Evolutionary conservation across 495 filamentous ascomycete species (phyloP).

Genomic region (Hyaloscypha variabilis): DNA sequence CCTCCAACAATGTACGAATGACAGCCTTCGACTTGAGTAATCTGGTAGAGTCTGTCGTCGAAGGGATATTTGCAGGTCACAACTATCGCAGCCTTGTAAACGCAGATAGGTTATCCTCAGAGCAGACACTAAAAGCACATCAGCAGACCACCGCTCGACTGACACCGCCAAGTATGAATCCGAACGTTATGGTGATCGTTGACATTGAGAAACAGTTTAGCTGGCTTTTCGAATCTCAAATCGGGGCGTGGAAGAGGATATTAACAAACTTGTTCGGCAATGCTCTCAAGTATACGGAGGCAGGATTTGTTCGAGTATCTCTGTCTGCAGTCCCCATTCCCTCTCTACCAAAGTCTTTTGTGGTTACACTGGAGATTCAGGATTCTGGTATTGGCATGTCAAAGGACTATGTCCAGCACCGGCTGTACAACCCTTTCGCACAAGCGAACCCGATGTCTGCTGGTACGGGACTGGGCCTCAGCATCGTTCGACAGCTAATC

Average conservation of each 20-base stretch:
- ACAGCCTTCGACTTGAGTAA: constrained; percentile 8
- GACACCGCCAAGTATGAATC: constrained; percentile 15
- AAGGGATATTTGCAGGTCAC: constrained; percentile 42
- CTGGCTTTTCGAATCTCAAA: constrained; percentile 30
- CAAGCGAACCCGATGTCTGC: constrained; percentile 68
- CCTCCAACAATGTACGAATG: not conserved
- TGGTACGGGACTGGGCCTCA: constrained; percentile 68
- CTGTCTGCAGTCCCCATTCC: not conserved
- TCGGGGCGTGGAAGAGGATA: constrained; percentile 62
- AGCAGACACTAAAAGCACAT: not conserved
- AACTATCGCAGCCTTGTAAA: not conserved
- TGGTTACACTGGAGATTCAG: constrained; percentile 15
- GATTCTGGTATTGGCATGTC: constrained; percentile 56
- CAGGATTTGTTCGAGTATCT: constrained; percentile 56
- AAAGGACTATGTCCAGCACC: constrained; percentile 53
- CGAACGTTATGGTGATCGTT: constrained; percentile 28
- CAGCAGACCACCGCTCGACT: not conserved
- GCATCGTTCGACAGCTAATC: constrained; percentile 66
- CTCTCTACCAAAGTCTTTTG: not conserved
- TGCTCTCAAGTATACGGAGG: constrained; percentile 73
- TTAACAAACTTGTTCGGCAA: constrained; percentile 83
- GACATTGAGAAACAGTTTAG: constrained; percentile 26
- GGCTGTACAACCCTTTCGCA: constrained; percentile 55
- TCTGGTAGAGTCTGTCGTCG: constrained; percentile 40
- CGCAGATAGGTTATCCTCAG: not conserved